Conservation (phyloP, 495 filamentous ascomycete genomes). For the Aspergillus asperescens region DNA sequence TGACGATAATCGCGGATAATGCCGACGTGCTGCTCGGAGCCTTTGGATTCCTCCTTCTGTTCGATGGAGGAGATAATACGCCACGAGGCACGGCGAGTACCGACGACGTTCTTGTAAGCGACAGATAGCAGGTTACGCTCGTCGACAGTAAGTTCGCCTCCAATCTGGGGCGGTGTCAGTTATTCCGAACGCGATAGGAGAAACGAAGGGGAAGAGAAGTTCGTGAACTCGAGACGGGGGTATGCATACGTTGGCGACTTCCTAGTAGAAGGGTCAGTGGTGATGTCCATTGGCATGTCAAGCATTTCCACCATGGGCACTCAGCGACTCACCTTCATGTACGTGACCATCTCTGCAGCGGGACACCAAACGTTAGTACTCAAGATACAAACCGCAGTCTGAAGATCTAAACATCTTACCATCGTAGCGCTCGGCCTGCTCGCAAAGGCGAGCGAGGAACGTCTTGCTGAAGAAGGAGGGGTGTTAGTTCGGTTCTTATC, state of each 20-base stretch:
- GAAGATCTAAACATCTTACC: conserved; percentile 51
- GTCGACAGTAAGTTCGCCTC: conserved; percentile 87
- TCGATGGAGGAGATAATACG: conserved; percentile 99
- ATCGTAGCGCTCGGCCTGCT: conserved; percentile 99
- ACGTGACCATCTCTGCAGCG: conserved; percentile 90
- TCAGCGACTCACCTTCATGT: conserved; percentile 80
- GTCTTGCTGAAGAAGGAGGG: conserved; percentile 76
- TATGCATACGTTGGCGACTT: conserved; percentile 87
- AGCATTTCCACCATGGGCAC: background rate
- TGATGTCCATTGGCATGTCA: conserved; percentile 15
- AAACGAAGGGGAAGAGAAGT: background rate
- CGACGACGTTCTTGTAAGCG: conserved; percentile 99
- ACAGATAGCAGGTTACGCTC: conserved; percentile 99
- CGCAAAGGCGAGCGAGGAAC: conserved; percentile 98
- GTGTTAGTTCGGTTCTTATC: conserved; percentile 27
- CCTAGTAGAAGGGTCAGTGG: conserved; percentile 49
- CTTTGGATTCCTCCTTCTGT: conserved; percentile 99
- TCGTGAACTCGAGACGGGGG: conserved; percentile 1
- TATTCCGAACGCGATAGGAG: conserved; percentile 4
- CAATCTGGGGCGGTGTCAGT: conserved; percentile 57
- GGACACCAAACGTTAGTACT: conserved; percentile 23
- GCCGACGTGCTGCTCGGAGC: conserved; percentile 90
- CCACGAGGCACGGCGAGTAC: conserved; percentile 97
- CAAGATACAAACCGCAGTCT: background rate
- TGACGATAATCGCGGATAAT: conserved; percentile 97